A percentile compares a stretch with the other conserved stretches of the same genome.
Evolutionary conservation across 345 rosid genomes (phyloP).

Genomic region (Pseudoturritis turrita): DNA sequence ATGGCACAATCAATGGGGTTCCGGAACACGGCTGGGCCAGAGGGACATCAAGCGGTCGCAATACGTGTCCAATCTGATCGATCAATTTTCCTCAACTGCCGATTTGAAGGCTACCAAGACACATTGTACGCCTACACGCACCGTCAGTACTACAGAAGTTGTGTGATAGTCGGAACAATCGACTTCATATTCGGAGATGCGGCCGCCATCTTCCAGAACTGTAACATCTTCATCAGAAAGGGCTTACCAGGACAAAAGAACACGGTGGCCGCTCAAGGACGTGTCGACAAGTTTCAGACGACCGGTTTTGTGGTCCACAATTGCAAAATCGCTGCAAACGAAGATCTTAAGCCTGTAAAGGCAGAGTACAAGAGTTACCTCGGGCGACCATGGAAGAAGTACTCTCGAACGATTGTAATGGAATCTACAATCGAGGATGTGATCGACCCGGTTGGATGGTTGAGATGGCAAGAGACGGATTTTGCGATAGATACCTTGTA

Average conservation of each 20-base stretch:
- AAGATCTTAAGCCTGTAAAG: slow-evolving; percentile 34
- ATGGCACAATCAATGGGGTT: slow-evolving; percentile 72
- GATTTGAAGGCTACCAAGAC: slow-evolving; percentile 79
- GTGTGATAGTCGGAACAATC: slow-evolving; percentile 57
- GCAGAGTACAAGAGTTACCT: slow-evolving; percentile 50
- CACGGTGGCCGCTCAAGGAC: slow-evolving; percentile 59
- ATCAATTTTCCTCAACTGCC: slow-evolving; percentile 63
- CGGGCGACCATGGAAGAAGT: slow-evolving; percentile 75
- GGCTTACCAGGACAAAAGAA: slow-evolving; percentile 49
- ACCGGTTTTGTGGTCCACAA: slow-evolving; percentile 71
- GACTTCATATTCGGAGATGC: slow-evolving; percentile 93
- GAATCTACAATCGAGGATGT: slow-evolving; percentile 58
- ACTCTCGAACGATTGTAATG: slow-evolving; percentile 65
- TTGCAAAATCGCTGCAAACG: slow-evolving; percentile 48
- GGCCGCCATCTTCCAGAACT: slow-evolving; percentile 65
- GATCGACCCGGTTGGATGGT: slow-evolving; percentile 69
- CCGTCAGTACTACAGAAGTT: slow-evolving; percentile 70
- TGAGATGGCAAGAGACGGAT: slow-evolving; percentile 48
- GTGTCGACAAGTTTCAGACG: slow-evolving; percentile 46
- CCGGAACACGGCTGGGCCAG: slow-evolving; percentile 77
- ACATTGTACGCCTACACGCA: slow-evolving; percentile 70
- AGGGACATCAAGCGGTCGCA: slow-evolving; percentile 73
- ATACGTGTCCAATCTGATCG: slow-evolving; percentile 54
- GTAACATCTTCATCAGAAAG: slow-evolving; percentile 47
- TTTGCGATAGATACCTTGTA: slow-evolving; percentile 46